Percentiles rank a stretch among this genome's conserved stretches.
Evolutionary conservation across 1,139 yeast genomes (phyloP).

Genomic region (Casaregolazyma suthepensis): DNA sequence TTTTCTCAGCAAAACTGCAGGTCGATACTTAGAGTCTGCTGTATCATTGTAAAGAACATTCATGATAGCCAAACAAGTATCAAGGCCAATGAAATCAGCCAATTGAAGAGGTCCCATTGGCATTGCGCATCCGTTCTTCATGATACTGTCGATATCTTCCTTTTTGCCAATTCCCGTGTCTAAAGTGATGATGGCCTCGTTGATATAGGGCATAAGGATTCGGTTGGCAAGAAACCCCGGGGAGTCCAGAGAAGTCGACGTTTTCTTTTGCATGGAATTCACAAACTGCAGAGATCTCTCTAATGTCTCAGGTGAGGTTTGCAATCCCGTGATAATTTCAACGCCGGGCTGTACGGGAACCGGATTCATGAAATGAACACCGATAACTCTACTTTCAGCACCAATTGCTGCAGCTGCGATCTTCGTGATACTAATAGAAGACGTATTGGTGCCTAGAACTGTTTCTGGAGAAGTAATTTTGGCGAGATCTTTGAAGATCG

Average conservation of each 20-base stretch:
- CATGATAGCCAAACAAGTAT: conserved; percentile 40
- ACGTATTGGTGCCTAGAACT: conserved; percentile 40
- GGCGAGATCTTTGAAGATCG: conserved; percentile 35
- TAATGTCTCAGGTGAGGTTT: conserved; percentile 35
- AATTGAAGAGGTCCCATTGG: conserved; percentile 43
- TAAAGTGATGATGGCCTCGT: conserved; percentile 38
- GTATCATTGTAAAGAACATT: conserved; percentile 38
- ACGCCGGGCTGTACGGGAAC: conserved; percentile 43
- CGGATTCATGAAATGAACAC: conserved; percentile 43
- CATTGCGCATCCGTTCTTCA: conserved; percentile 43
- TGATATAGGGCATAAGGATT: conserved; percentile 39
- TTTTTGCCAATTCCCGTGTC: conserved; percentile 39
- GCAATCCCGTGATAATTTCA: conserved; percentile 40
- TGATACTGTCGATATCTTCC: conserved; percentile 40
- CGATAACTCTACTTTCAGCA: conserved; percentile 38
- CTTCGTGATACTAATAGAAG: conserved; percentile 39
- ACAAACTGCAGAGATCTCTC: conserved; percentile 31
- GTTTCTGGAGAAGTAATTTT: conserved; percentile 27
- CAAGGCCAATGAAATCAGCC: conserved; percentile 42
- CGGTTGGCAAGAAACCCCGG: conserved; percentile 43
- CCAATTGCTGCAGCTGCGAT: conserved; percentile 40
- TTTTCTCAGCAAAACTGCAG: conserved; percentile 35
- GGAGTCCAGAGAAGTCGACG: conserved; percentile 36
- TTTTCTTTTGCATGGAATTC: conserved; percentile 33
- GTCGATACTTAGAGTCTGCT: conserved; percentile 40